These are phyloP conservation scores for Monilinia aucupariae DNA, from an alignment of 2,329 filamentous ascomycete genomes.

Conservation along the genomic window DNA sequence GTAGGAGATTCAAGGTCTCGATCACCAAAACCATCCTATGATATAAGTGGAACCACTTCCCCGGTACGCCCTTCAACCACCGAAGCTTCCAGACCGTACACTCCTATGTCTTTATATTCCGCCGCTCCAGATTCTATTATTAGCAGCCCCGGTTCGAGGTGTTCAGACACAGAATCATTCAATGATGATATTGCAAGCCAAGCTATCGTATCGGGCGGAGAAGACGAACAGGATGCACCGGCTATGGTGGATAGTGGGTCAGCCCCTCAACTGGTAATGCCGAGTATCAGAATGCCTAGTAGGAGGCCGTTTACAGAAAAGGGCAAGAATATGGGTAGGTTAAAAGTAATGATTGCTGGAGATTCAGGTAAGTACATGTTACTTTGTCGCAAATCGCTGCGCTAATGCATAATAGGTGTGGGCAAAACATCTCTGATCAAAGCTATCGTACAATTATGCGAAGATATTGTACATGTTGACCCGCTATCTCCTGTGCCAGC, in stretches of 20 bases:
- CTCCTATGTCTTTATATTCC: constrained; percentile 41
- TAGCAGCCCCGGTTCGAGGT: constrained; percentile 47
- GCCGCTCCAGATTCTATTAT: constrained; percentile 40
- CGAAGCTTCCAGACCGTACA: constrained; percentile 42
- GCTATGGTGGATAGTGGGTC: constrained; percentile 45
- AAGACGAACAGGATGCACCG: constrained; percentile 41
- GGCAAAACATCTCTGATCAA: constrained; percentile 89
- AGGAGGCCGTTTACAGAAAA: constrained; percentile 84
- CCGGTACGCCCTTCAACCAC: constrained; percentile 34
- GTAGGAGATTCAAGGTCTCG: constrained; percentile 31
- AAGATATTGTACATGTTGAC: constrained; percentile 93
- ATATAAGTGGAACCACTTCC: constrained; percentile 35
- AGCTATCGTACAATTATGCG: constrained; percentile 77
- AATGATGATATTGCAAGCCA: constrained; percentile 42
- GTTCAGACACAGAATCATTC: constrained; percentile 46
- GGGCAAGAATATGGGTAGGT: constrained; percentile 74
- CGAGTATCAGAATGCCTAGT: constrained; percentile 84
- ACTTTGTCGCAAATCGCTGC: not conserved
- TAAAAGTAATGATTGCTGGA: constrained; percentile 86
- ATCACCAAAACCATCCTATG: constrained; percentile 33
- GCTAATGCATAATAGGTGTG: constrained; percentile 48
- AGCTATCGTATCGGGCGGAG: constrained; percentile 33
- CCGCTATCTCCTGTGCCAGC: constrained; percentile 37
- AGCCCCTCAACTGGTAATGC: constrained; percentile 89
- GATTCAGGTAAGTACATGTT: constrained; percentile 54